Evolutionary conservation across 164 flowering plant species (phyloP).

Genomic region (Protea cynaroides): DNA sequence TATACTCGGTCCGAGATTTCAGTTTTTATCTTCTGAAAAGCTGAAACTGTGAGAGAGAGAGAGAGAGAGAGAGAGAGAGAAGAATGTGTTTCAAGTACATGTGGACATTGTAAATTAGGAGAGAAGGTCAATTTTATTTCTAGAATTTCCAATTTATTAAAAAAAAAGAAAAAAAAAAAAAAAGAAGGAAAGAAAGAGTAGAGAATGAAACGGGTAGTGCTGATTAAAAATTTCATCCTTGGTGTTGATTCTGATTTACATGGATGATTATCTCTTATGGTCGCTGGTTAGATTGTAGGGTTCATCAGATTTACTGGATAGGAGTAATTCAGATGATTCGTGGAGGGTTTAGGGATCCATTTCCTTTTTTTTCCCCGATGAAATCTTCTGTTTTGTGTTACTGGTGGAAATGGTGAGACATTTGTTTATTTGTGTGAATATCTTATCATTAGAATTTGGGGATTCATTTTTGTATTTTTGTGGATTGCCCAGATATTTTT

Average conservation of each 20-base stretch:
- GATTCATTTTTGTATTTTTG: too few species aligned
- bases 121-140: background rate
- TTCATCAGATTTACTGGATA: background rate
- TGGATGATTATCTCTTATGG: background rate
- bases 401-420: background rate
- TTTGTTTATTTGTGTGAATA: background rate
- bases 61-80: slow-evolving; percentile 1
- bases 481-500: too few species aligned
- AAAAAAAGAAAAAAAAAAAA: background rate
- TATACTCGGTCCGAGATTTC: too few species aligned
- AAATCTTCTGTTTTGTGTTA: background rate
- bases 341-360: background rate
- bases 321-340: background rate
- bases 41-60: too few species aligned
- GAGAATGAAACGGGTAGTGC: background rate
- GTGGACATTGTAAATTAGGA: background rate
- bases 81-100: background rate
- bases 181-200: too few species aligned
- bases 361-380: background rate
- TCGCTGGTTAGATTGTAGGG: background rate
- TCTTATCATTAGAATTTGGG: too few species aligned
- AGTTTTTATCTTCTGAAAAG: too few species aligned
- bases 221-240: background rate
- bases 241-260: background rate
- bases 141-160: background rate